phyloP scores from a whole-genome alignment of 306 rosid species.

The Medicago arabica region DNA sequence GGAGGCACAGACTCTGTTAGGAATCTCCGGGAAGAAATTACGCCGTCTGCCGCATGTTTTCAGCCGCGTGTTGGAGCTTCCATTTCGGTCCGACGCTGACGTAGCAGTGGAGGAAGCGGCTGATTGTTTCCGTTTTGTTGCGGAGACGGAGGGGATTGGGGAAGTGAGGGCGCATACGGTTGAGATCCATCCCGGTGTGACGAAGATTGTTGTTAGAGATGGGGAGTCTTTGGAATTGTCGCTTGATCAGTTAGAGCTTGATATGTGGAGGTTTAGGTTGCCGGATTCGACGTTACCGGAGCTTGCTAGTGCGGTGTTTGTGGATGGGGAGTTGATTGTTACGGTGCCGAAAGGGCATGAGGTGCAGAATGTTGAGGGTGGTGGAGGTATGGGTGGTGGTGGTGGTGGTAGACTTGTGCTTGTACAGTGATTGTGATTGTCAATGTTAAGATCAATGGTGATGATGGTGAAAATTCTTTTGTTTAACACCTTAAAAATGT shows the following conservation, averaged over 20 bases:
- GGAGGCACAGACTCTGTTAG: constrained; percentile 59
- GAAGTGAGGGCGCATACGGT: constrained; percentile 76
- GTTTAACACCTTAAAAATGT: constrained; percentile 28
- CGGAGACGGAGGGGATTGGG: constrained; percentile 63
- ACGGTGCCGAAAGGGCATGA: constrained; percentile 82
- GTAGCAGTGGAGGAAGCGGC: constrained; percentile 73
- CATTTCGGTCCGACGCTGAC: constrained; percentile 93
- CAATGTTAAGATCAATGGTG: not conserved
- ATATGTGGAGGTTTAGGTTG: constrained; percentile 93
- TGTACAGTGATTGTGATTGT: constrained; percentile 69
- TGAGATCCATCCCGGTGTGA: constrained; percentile 95
- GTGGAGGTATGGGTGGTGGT: constrained; percentile 58
- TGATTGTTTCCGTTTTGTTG: constrained; percentile 87
- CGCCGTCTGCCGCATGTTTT: constrained; percentile 93
- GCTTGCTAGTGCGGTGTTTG: constrained; percentile 84
- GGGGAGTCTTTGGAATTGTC: constrained; percentile 63
- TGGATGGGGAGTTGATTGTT: constrained; percentile 86
- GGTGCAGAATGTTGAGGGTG: constrained; percentile 38
- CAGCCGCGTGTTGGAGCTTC: constrained; percentile 90
- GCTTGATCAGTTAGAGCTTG: constrained; percentile 82
- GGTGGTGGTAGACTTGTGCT: constrained; percentile 74
- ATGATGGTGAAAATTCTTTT: constrained; percentile 39
- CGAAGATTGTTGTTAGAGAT: constrained; percentile 87
- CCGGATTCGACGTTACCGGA: constrained; percentile 94
- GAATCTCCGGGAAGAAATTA: constrained; percentile 71